Percentiles rank a stretch among this genome's conserved stretches.
Evolutionary conservation across 805 yeast species (phyloP).

Genomic region (Scheffersomyces coipomensis): DNA sequence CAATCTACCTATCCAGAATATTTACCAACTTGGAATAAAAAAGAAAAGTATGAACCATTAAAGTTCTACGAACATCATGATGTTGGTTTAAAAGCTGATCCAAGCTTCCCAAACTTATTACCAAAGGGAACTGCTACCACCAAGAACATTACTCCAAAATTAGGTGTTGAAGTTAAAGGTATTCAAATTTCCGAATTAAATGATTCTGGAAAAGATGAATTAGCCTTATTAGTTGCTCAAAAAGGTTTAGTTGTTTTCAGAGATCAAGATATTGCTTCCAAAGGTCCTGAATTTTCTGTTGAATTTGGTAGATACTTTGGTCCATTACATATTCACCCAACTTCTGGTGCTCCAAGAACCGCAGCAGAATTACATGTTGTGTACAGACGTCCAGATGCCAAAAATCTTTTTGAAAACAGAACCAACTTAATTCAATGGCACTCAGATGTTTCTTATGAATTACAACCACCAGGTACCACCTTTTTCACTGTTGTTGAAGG

Average conservation of each 20-base stretch:
- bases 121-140: conserved; percentile 28
- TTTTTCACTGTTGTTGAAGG: conserved; percentile 36
- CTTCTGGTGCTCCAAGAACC: conserved; percentile 36
- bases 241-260: conserved; percentile 67
- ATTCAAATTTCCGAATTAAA: conserved; percentile 55
- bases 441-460: conserved; percentile 39
- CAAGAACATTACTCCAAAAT: conserved; percentile 57
- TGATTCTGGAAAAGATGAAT: conserved; percentile 59
- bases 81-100: conserved; percentile 60
- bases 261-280: conserved; percentile 56
- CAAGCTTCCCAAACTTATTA: conserved; percentile 48
- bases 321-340: conserved; percentile 46
- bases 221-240: conserved; percentile 64
- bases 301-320: conserved; percentile 36
- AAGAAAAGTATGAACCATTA: conserved; percentile 47
- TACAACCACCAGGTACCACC: conserved; percentile 40
- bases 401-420: conserved; percentile 14
- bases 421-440: conserved; percentile 32
- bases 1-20: conserved; percentile 10
- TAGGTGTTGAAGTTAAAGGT: conserved; percentile 67
- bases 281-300: conserved; percentile 30
- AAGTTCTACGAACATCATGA: conserved; percentile 56
- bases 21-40: conserved; percentile 32
- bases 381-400: conserved; percentile 17
- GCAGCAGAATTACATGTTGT: conserved; percentile 29